phyloP scores from a whole-genome alignment of 2,329 filamentous ascomycete species.

The Scytalidium sp. region DNA sequence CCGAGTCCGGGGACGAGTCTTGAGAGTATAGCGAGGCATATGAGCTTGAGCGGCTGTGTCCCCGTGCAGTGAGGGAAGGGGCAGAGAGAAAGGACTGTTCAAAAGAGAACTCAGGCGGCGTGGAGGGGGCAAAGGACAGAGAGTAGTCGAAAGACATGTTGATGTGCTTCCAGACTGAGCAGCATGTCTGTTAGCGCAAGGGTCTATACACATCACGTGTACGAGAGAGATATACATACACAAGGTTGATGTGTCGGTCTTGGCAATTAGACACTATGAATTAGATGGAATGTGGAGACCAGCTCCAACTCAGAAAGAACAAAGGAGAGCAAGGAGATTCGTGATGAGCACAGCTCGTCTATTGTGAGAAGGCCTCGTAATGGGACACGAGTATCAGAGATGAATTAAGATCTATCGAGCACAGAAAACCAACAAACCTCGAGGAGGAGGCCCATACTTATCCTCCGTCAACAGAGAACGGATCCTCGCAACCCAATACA shows the following conservation, averaged over 20 bases:
- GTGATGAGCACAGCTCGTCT: slow-evolving; percentile 26
- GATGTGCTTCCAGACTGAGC: slow-evolving; percentile 53
- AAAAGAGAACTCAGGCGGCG: slow-evolving; percentile 52
- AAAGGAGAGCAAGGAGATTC: slow-evolving; percentile 26
- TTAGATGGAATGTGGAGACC: slow-evolving; percentile 24
- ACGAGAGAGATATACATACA: neutral
- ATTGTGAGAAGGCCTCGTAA: slow-evolving; percentile 17
- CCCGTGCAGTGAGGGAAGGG: slow-evolving; percentile 41
- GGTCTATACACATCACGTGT: neutral
- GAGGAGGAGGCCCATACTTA: slow-evolving; percentile 25
- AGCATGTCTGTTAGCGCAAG: neutral
- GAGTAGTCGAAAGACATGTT: slow-evolving; percentile 60
- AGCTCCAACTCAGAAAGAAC: slow-evolving; percentile 23
- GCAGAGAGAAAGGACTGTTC: slow-evolving; percentile 52
- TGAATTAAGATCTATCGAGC: slow-evolving; percentile 16
- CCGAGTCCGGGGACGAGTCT: slow-evolving; percentile 67
- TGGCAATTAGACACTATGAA: slow-evolving; percentile 25
- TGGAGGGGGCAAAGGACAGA: slow-evolving; percentile 50
- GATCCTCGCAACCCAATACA: slow-evolving; percentile 24
- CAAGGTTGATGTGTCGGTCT: slow-evolving; percentile 10
- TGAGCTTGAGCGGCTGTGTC: slow-evolving; percentile 33
- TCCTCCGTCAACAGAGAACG: slow-evolving; percentile 14
- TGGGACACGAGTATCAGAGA: slow-evolving; percentile 17
- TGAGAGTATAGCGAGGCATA: slow-evolving; percentile 54
- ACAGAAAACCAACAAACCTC: slow-evolving; percentile 24